Evolutionary conservation across 2,329 filamentous ascomycete genomes (phyloP).

Genomic region (Ilyonectria mors-panacis): DNA sequence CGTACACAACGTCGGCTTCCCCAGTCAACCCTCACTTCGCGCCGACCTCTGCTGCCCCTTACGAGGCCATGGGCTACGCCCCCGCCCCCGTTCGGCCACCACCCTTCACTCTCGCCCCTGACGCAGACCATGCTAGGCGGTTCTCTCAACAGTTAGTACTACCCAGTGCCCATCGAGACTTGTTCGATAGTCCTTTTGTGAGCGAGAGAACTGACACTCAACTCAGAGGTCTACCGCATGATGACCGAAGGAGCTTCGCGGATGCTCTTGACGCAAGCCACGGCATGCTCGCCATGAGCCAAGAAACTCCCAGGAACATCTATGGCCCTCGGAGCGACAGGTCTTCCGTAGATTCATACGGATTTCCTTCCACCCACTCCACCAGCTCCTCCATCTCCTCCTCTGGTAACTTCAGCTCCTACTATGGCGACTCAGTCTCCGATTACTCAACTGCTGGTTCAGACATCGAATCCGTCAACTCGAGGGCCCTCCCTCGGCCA

Average conservation of each 20-base stretch:
- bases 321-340: conserved; percentile 80
- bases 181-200: not conserved
- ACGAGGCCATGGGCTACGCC: conserved; percentile 84
- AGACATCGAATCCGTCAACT: conserved; percentile 85
- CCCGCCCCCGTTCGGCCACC: conserved; percentile 72
- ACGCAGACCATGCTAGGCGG: conserved; percentile 73
- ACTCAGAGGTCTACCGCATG: conserved; percentile 58
- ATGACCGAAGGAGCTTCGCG: conserved; percentile 80
- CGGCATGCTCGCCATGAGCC: conserved; percentile 95
- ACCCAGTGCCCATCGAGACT: conserved; percentile 38
- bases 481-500: conserved; percentile 87
- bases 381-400: conserved; percentile 91
- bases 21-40: conserved; percentile 77
- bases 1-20: conserved; percentile 77
- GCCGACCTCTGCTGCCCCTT: conserved; percentile 75
- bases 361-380: conserved; percentile 88
- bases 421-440: conserved; percentile 90
- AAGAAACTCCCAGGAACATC: conserved; percentile 92
- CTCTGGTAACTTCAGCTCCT: conserved; percentile 84
- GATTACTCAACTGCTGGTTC: conserved; percentile 94
- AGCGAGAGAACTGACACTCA: not conserved
- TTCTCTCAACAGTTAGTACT: conserved; percentile 88
- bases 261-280: conserved; percentile 94
- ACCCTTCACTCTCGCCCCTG: conserved; percentile 70
- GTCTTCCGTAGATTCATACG: conserved; percentile 88